Evolutionary conservation across 1,139 yeast genomes (phyloP).

Genomic region (Nadsonia starkeyi-henricii): DNA sequence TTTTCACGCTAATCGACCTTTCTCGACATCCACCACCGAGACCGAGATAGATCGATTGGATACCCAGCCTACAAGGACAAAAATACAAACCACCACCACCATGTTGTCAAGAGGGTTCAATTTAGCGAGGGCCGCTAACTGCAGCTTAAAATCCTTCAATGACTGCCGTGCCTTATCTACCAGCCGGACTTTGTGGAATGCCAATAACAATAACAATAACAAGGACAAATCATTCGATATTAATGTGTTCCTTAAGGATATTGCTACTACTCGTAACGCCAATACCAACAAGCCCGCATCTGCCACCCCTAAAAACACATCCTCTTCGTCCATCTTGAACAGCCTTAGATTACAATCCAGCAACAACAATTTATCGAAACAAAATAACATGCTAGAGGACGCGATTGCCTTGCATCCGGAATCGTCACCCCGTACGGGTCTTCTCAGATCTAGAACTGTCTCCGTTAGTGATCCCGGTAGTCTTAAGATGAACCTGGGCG

Average conservation of each 20-base stretch:
- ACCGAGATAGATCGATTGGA: neutral
- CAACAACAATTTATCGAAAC: neutral
- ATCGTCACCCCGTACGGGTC: neutral
- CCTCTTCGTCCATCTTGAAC: neutral
- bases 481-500: neutral
- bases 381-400: neutral
- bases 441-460: neutral
- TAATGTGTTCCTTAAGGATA: neutral
- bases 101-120: too few species aligned
- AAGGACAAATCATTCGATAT: neutral
- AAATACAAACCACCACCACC: too few species aligned
- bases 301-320: neutral
- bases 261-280: neutral
- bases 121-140: too few species aligned
- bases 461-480: neutral
- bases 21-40: neutral
- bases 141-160: too few species aligned
- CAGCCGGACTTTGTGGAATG: neutral
- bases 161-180: neutral
- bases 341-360: neutral
- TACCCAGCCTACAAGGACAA: too few species aligned
- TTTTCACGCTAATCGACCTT: neutral
- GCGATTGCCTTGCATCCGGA: neutral
- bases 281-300: neutral
- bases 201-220: neutral